Conservation (phyloP, 164 flowering plant genomes). For the Piper longum region DNA sequence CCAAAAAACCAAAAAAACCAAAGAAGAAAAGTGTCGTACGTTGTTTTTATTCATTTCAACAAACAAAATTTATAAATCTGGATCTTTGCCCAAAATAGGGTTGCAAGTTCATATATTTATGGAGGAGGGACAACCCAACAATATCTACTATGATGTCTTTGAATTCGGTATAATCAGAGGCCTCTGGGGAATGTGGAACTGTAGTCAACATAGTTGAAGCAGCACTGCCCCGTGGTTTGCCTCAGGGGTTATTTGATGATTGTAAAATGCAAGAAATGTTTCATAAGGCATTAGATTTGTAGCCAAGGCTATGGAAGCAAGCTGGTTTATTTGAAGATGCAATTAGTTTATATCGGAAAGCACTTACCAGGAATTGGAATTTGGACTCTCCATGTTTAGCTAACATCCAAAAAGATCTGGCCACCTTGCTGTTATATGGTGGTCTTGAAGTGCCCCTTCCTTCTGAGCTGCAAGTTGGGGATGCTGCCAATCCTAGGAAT, state of each 20-base stretch:
- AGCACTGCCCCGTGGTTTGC: conserved; percentile 68
- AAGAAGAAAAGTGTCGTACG: too few species aligned
- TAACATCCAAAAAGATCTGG: conserved; percentile 62
- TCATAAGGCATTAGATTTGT: conserved; percentile 76
- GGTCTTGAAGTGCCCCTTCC: conserved; percentile 61
- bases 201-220: conserved; percentile 77
- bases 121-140: too few species aligned
- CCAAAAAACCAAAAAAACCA: too few species aligned
- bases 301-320: conserved; percentile 62
- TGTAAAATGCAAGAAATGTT: conserved; percentile 81
- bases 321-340: conserved; percentile 74
- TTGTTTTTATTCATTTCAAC: too few species aligned
- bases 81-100: too few species aligned
- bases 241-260: conserved; percentile 39
- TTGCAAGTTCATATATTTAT: too few species aligned
- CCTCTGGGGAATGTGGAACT: conserved; percentile 71
- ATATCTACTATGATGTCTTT: conserved; percentile 45
- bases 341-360: conserved; percentile 63
- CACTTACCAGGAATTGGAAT: conserved; percentile 79
- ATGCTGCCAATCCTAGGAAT: conserved; percentile 27
- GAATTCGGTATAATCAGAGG: conserved; percentile 30
- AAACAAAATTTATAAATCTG: too few species aligned
- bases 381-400: conserved; percentile 51
- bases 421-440: conserved; percentile 54
- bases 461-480: conserved; percentile 32